Base-by-base conservation (phyloP, 768 basidiomycete genomes). In the Leccinum ochraceum region DNA sequence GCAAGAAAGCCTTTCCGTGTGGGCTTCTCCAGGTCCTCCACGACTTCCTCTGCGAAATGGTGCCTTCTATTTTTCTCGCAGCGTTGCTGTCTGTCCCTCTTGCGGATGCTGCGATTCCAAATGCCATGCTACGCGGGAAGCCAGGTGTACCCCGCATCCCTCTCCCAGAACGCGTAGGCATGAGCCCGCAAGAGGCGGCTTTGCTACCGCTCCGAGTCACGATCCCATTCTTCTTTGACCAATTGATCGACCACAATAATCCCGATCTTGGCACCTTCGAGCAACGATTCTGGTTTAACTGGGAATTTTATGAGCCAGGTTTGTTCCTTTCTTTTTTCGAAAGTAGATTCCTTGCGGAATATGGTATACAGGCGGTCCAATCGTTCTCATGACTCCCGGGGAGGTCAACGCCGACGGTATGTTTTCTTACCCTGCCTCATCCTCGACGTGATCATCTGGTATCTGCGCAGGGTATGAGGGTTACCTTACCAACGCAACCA, bases 251-350 rank as follows among this genome's bases (percentile, higher is more conserved):
- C 66, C 83, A 83, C 68, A 78, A 69, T 36, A 74, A 83, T 62
- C 84, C 86, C 16, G 75, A 78, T 30, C 75, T 83, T 24, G 89
- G 89, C n/a, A 90, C 88, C 17, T 92, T 92, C 74, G 77, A 84
- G 68, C 89, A 90, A 72, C 82, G 89, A 32, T 90, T 80, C 73
- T 90, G 87, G 87, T 79, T 83, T 59, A 84, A 84, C 34, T 87
- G 78, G 71, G 86, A 90, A 69, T 88, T 78, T 64, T 90, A 89
- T 63, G 77, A 86, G 70, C 61, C 74, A 42, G 83, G 83, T 81
- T 59, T 46, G 42, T 44, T 14, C n/a, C 20, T 5, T 22, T 39
- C 60, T 20, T 37, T 44, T 44, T 16, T 44, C 30, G 3, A 2
- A 49, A 20, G 24, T 7, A 2, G 3, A 3, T 1, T 1, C 32